Evolutionary conservation across 257 asterid genomes (phyloP), one percentile per base, ranked within the genome.

Genomic region (Scutellaria minor): DNA sequence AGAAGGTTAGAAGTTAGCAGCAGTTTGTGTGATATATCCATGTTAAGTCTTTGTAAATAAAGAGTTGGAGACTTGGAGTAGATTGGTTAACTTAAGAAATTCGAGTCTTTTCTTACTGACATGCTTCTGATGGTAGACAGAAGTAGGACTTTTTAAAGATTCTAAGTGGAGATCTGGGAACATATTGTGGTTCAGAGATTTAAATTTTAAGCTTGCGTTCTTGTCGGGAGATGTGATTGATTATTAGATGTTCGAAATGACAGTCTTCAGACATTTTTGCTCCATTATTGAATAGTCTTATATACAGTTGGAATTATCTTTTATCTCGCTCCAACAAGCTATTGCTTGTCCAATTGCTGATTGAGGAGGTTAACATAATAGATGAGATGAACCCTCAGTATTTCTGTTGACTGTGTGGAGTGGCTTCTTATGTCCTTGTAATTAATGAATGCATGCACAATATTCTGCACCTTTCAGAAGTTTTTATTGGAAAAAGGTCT

Each of bases 371-470:
- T 61, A 60, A 10, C 77, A 14, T 41, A 42, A 54, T 47, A 72
- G 50, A 51, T 62, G 71, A 44, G 18, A 9, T 51, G 42, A 48
- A 55, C 22, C 61, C 42, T 66, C 35, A 46, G 35, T 51, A 51
- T 46, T 35, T 74, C 22, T 42, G 54, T 65, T 71, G 39, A 51
- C 62, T 42, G 39, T 20, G 8, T 31, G 48, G 51, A 62, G 68
- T 50, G 7, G 40, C 40, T 47, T 67, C 73, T 51, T 50, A 31
- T 55, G 55, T 60, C 48, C 74, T 50, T 72, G 50, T 54, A 18
- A 27, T 42, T 51, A 50, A 56, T 63, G 24, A 57, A 52, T 54
- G 24, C 65, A 37, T 13, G 64, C 27, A 45, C 42, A 42, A 39
- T 59, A 42, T 63, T 24, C 61, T 59, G 60, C 48, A 56, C 40